phyloP scores from a whole-genome alignment of 768 basidiomycete genomes.

The Psilocybe subaeruginosa region DNA sequence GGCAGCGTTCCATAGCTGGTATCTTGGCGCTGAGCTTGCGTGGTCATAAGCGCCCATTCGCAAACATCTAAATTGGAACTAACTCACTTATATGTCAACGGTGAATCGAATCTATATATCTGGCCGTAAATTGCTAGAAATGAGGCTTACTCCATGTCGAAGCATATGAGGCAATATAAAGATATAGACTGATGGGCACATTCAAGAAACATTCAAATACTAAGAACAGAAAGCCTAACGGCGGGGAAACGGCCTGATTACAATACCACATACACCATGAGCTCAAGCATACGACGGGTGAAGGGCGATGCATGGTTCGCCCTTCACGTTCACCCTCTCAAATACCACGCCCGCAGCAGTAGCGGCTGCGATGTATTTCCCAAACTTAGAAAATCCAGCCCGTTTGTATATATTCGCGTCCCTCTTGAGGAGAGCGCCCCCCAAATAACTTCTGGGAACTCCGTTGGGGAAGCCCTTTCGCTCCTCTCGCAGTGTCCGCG shows the following conservation, averaged over 20 bases:
- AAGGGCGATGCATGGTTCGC: constrained; percentile 3
- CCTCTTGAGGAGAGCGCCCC: neutral
- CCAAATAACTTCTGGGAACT: neutral
- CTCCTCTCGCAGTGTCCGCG: neutral
- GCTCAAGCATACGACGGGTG: neutral
- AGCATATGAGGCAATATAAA: too few relatives aligned
- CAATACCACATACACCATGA: too few relatives aligned
- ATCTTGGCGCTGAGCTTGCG: too few relatives aligned
- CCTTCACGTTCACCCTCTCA: constrained; percentile 3
- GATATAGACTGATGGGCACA: too few relatives aligned
- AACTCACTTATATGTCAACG: too few relatives aligned
- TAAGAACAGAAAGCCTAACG: too few relatives aligned
- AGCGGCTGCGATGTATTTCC: constrained; percentile 5
- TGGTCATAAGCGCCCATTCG: too few relatives aligned
- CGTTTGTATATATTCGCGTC: neutral
- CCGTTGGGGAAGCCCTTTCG: neutral
- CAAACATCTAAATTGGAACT: too few relatives aligned
- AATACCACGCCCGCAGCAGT: constrained; percentile 3
- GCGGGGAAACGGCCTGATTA: too few relatives aligned
- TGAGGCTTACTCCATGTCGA: neutral
- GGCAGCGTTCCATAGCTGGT: too few relatives aligned
- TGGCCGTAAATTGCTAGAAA: neutral
- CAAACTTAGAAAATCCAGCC: constrained; percentile 2
- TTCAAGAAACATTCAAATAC: too few relatives aligned
- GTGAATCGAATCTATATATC: too few relatives aligned